A percentile compares a stretch with the other conserved stretches of the same genome.
Evolutionary conservation across 1,284 basidiomycete genomes (phyloP).

Genomic region (Boletus smithii): DNA sequence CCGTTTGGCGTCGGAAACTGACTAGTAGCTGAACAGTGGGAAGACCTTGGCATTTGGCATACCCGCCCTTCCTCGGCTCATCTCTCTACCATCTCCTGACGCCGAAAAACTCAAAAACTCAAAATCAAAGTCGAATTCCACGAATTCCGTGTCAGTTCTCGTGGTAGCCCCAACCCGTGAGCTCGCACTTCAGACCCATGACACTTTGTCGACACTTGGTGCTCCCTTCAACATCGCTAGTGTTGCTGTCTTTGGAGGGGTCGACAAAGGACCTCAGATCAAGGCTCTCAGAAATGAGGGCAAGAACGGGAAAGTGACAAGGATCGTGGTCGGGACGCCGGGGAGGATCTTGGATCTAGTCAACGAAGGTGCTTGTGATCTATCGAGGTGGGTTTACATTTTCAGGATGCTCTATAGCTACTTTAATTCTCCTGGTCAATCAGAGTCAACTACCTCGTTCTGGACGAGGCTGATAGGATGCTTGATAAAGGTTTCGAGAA

Average conservation of each 20-base stretch:
- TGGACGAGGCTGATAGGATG: slow-evolving; percentile 99
- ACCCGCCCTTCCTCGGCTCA: slow-evolving; percentile 73
- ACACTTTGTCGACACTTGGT: slow-evolving; percentile 79
- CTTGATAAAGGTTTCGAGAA: slow-evolving; percentile 99
- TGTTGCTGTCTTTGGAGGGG: slow-evolving; percentile 90
- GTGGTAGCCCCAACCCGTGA: slow-evolving; percentile 94
- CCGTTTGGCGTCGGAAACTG: background rate
- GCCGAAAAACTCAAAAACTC: slow-evolving; percentile 32
- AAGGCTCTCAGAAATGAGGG: slow-evolving; percentile 52
- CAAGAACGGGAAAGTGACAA: slow-evolving; percentile 50
- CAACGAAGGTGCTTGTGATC: slow-evolving; percentile 78
- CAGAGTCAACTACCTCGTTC: slow-evolving; percentile 86
- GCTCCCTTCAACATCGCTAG: slow-evolving; percentile 51
- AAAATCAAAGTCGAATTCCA: slow-evolving; percentile 26
- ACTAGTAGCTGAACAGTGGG: slow-evolving; percentile 50
- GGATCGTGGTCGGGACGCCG: slow-evolving; percentile 79
- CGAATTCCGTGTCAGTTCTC: slow-evolving; percentile 63
- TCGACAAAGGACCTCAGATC: slow-evolving; percentile 82
- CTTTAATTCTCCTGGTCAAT: background rate
- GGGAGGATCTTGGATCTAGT: slow-evolving; percentile 91
- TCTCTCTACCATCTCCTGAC: slow-evolving; percentile 36
- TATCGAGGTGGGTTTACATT: slow-evolving; percentile 57
- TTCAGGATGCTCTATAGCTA: background rate
- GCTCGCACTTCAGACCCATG: slow-evolving; percentile 92
- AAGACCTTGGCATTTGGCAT: slow-evolving; percentile 98